These are phyloP conservation scores for Solanum medicagineum DNA, from an alignment of 257 asterid species.

Conservation along the genomic window DNA sequence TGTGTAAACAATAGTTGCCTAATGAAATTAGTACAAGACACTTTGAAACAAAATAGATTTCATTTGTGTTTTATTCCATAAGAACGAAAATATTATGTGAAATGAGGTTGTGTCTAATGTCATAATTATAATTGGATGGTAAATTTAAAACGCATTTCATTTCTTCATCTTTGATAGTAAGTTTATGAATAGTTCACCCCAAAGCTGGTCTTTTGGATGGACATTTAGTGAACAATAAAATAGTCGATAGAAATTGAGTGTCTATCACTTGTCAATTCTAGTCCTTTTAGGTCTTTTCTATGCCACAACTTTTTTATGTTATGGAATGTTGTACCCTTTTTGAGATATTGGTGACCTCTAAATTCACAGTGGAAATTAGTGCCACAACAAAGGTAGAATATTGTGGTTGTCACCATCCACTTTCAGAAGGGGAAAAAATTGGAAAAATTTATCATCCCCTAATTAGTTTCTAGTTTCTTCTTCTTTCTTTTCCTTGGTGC, in stretches of 20 bases:
- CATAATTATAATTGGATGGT: no score
- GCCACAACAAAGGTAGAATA: background rate
- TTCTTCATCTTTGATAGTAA: no score
- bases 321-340: background rate
- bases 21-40: background rate
- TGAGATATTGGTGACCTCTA: background rate
- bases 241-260: background rate
- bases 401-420: background rate
- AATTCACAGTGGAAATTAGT: background rate
- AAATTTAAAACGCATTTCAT: no score
- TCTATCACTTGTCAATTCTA: background rate
- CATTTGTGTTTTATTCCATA: background rate
- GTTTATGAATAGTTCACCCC: no score
- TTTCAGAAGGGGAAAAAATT: background rate
- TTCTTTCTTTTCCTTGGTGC: background rate
- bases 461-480: background rate
- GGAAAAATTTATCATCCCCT: background rate
- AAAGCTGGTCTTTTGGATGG: no score
- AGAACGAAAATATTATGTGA: background rate
- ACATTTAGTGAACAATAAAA: no score
- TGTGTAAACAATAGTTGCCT: background rate
- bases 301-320: background rate
- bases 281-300: background rate
- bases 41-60: background rate
- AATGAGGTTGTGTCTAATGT: background rate